A percentile compares a stretch with the other conserved stretches of the same genome.
These are phyloP conservation scores for Iberis pinnata DNA, from an alignment of 345 rosid genomes.

Conservation along the genomic window DNA sequence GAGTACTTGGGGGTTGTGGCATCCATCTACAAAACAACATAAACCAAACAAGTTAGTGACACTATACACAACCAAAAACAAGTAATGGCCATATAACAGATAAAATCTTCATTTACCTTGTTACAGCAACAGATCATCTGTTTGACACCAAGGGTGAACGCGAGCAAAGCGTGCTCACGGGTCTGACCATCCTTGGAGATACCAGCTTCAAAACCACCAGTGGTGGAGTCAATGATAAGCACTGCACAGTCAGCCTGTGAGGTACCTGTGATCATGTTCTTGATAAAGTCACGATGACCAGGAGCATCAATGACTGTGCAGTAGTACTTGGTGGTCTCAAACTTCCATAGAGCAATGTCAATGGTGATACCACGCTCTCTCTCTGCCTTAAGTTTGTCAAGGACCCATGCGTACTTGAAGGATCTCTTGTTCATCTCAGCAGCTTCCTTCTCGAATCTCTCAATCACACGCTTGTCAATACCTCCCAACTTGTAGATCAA, in stretches of 20 bases:
- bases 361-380: conserved; percentile 82
- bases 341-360: conserved; percentile 71
- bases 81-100: background rate
- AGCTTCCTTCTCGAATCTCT: conserved; percentile 81
- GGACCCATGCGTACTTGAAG: conserved; percentile 77
- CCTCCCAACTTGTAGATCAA: conserved; percentile 83
- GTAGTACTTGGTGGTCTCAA: conserved; percentile 70
- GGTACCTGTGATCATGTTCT: conserved; percentile 77
- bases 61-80: background rate
- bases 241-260: conserved; percentile 79
- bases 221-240: conserved; percentile 66
- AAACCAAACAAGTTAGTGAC: background rate
- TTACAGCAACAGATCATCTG: conserved; percentile 72
- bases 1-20: conserved; percentile 51
- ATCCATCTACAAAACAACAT: conserved; percentile 34
- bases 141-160: conserved; percentile 60
- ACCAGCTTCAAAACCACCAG: conserved; percentile 81
- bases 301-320: conserved; percentile 80
- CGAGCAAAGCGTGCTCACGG: conserved; percentile 59
- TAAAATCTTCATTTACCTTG: conserved; percentile 38
- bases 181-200: conserved; percentile 79
- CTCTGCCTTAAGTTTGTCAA: conserved; percentile 80
- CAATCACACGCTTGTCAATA: conserved; percentile 82
- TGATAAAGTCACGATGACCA: conserved; percentile 72
- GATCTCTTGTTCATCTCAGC: conserved; percentile 89